These are phyloP conservation scores for Trichosporon ovoides DNA, from an alignment of 1,284 basidiomycete genomes.

Conservation along the genomic window DNA sequence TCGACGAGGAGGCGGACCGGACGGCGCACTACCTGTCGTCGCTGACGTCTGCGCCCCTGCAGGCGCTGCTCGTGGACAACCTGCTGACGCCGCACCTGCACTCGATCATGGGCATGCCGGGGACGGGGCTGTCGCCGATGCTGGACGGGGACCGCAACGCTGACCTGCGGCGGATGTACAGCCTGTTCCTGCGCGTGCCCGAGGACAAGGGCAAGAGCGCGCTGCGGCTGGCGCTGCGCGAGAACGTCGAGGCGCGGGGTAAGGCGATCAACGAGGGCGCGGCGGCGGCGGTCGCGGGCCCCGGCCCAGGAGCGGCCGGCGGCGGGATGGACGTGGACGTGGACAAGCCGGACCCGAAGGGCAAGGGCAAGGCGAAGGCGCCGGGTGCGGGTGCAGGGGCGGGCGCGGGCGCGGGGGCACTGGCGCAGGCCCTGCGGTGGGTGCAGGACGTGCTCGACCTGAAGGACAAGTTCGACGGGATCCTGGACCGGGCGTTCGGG, in stretches of 20 bases:
- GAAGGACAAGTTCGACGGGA: conserved; percentile 80
- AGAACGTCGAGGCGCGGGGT: conserved; percentile 71
- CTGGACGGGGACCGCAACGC: conserved; percentile 72
- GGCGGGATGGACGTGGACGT: conserved; percentile 34
- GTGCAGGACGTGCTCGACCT: conserved; percentile 86
- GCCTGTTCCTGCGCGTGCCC: conserved; percentile 68
- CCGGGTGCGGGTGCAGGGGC: conserved; percentile 31
- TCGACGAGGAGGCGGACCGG: conserved; percentile 78
- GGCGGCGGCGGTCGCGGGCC: conserved; percentile 12
- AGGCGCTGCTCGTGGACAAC: conserved; percentile 68
- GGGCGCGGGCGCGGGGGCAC: conserved; percentile 26
- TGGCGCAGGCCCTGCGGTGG: conserved; percentile 73
- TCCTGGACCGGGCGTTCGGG: conserved; percentile 68
- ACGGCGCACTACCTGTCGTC: conserved; percentile 84
- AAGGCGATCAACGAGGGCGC: conserved; percentile 67
- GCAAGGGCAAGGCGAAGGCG: conserved; percentile 58
- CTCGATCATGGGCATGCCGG: conserved; percentile 69
- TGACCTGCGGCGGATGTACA: conserved; percentile 75
- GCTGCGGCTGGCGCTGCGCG: conserved; percentile 66
- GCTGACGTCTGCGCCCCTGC: conserved; percentile 65
- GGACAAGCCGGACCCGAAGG: conserved; percentile 50
- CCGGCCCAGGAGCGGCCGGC: neutral
- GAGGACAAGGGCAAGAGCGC: conserved; percentile 57
- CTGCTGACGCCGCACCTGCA: conserved; percentile 74
- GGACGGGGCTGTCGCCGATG: conserved; percentile 83